Base-by-base conservation (phyloP, 306 rosid species). In the Delonix regia region DNA sequence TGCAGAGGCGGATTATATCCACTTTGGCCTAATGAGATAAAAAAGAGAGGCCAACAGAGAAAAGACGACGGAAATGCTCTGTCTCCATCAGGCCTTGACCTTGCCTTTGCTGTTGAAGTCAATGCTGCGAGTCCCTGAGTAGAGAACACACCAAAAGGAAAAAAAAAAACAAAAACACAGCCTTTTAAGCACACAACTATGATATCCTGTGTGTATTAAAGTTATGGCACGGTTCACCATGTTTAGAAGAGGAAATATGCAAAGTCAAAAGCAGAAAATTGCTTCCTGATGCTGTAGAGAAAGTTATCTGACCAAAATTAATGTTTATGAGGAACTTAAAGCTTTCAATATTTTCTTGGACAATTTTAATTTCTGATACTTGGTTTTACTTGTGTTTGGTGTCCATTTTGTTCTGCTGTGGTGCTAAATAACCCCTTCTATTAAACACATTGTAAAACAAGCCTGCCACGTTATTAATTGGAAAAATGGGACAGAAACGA, bases 1-100 rank as follows among this genome's bases (percentile, higher is more conserved):
- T 95, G 98, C 18, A 95, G 78, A 62, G 98, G 90, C n/a, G 99
- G 93, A 76, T 95, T 95, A 33, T 91, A 95, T 15, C 94, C 98
- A 24, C 97, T 97, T 85, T 88, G 97, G 69, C 98, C 99, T 5
- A 95, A 79, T 25, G 99, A 93, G 69, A 93, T 85, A 49, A 95
- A 79, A 66, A 86, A 95, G 69, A 95, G 95, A 34, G 99, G 91
- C 82, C 80, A 75, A 60, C 89, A 86, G 33, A 92, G 89, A 73
- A 93, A 90, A 49, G 94, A 87, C 39, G 92, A 81, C 1, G 90
- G 83, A 78, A 82, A 81, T 85, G 83, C 25, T 80, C 73, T 91
- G 86, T 84, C 86, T 81, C 71, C 73, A 4, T 90, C 78, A 69
- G 88, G 81, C 83, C 88, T 81, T 55, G 93, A 77, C 81, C 85